Percentiles rank a stretch among this genome's conserved stretches.
phyloP scores from a whole-genome alignment of 2,329 filamentous ascomycete species.

The Simplicillium aogashimaense region DNA sequence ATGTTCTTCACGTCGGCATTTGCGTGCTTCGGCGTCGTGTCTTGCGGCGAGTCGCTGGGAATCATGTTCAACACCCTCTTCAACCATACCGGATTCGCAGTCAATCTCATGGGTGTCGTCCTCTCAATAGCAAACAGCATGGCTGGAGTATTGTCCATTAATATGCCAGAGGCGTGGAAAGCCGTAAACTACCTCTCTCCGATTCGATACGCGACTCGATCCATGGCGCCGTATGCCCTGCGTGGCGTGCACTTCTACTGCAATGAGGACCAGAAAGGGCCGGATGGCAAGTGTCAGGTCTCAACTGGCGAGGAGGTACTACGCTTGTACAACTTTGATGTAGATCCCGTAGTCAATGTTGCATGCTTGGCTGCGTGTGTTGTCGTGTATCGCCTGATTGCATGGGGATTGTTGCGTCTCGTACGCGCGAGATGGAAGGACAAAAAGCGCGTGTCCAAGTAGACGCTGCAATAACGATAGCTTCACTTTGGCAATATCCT shows the following conservation, averaged over 20 bases:
- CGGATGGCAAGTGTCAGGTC: conserved; percentile 53
- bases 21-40: conserved; percentile 63
- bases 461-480: not conserved
- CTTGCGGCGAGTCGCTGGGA: conserved; percentile 64
- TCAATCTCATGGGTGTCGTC: conserved; percentile 62
- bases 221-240: conserved; percentile 57
- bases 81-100: conserved; percentile 62
- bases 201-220: conserved; percentile 58
- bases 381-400: conserved; percentile 55
- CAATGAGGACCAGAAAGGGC: conserved; percentile 45
- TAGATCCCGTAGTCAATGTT: conserved; percentile 50
- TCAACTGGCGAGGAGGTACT: conserved; percentile 58
- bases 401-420: conserved; percentile 46
- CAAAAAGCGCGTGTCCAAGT: conserved; percentile 6
- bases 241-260: conserved; percentile 54
- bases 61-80: conserved; percentile 77
- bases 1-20: conserved; percentile 61
- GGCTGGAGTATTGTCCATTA: conserved; percentile 60
- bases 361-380: conserved; percentile 53
- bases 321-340: conserved; percentile 55
- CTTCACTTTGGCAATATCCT: not conserved
- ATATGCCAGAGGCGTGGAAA: conserved; percentile 56
- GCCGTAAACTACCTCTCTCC: conserved; percentile 64
- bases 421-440: conserved; percentile 43
- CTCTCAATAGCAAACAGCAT: conserved; percentile 63